Percentiles rank a stretch among this genome's conserved stretches.
Conservation (phyloP, 345 rosid genomes). For the Clarkia xantiana region DNA sequence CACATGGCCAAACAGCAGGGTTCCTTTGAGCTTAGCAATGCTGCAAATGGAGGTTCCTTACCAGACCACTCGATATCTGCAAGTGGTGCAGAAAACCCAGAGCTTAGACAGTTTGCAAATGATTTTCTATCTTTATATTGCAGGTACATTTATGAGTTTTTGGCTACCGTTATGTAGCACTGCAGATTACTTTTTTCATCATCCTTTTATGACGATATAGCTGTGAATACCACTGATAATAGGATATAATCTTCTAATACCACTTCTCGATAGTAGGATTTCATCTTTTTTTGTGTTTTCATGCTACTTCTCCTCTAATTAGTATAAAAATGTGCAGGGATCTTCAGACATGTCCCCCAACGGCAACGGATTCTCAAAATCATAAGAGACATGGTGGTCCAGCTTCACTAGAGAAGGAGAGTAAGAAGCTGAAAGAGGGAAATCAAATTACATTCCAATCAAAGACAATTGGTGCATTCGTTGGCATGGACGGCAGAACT, state of each 20-base stretch:
- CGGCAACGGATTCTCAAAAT: slow-evolving; percentile 27
- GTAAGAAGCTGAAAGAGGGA: slow-evolving; percentile 37
- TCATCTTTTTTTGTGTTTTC: slow-evolving; percentile 4
- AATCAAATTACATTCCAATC: slow-evolving; percentile 17
- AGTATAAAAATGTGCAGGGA: slow-evolving; percentile 28
- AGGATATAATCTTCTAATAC: not conserved
- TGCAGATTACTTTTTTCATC: slow-evolving; percentile 1
- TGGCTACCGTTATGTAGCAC: too few species aligned
- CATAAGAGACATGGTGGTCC: slow-evolving; percentile 44
- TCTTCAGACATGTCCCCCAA: slow-evolving; percentile 35
- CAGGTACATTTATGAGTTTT: slow-evolving; percentile 33
- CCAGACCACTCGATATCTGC: slow-evolving; percentile 15
- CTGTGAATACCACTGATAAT: not conserved
- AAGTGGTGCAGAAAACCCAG: slow-evolving; percentile 23
- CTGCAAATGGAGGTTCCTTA: slow-evolving; percentile 15
- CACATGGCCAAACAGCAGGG: slow-evolving; percentile 20
- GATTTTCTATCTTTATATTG: slow-evolving; percentile 84
- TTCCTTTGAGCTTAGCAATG: slow-evolving; percentile 21
- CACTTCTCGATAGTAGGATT: not conserved
- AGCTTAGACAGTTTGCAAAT: slow-evolving; percentile 58
- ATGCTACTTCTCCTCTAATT: slow-evolving; percentile 5
- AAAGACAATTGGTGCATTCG: slow-evolving; percentile 14
- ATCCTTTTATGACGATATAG: not conserved
- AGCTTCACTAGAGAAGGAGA: slow-evolving; percentile 22
- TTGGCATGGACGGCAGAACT: slow-evolving; percentile 21